These are phyloP conservation scores for Fusarium acutatum DNA, from an alignment of 2,329 filamentous ascomycete genomes.

Conservation along the genomic window DNA sequence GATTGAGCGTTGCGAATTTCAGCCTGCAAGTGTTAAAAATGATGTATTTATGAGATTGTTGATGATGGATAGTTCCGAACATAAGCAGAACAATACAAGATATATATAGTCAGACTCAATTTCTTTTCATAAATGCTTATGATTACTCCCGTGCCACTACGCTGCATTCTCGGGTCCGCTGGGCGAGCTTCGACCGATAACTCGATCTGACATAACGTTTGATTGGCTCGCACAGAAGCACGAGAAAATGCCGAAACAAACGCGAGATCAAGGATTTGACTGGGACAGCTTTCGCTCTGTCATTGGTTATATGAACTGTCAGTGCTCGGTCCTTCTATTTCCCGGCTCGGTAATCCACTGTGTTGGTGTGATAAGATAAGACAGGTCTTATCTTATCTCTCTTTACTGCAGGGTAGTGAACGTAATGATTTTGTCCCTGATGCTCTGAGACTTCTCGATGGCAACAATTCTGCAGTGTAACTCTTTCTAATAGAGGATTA, in stretches of 20 bases:
- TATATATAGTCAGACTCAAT: neutral
- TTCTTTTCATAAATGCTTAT: neutral
- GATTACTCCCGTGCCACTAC: neutral
- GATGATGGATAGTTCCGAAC: rapidly evolving
- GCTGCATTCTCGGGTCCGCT: neutral
- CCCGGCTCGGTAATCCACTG: rapidly evolving
- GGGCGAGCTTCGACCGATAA: neutral
- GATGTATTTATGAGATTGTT: neutral
- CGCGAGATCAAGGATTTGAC: neutral
- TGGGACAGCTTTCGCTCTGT: rapidly evolving
- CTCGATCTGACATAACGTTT: rapidly evolving
- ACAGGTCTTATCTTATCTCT: neutral
- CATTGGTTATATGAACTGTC: neutral
- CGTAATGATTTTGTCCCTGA: rapidly evolving
- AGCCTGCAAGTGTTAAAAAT: neutral
- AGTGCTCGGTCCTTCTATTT: neutral
- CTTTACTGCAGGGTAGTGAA: neutral
- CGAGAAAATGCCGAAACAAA: conserved; percentile 19
- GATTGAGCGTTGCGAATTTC: too few relatives aligned
- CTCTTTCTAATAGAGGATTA: rapidly evolving
- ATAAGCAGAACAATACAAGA: rapidly evolving
- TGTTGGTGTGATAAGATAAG: neutral
- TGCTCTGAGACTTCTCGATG: neutral
- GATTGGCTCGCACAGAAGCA: neutral
- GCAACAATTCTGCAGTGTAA: neutral